A percentile compares a stretch with the other conserved stretches of the same genome.
Conservation (phyloP, 202 grass and related monocot genomes). For the Digitaria exilis region DNA sequence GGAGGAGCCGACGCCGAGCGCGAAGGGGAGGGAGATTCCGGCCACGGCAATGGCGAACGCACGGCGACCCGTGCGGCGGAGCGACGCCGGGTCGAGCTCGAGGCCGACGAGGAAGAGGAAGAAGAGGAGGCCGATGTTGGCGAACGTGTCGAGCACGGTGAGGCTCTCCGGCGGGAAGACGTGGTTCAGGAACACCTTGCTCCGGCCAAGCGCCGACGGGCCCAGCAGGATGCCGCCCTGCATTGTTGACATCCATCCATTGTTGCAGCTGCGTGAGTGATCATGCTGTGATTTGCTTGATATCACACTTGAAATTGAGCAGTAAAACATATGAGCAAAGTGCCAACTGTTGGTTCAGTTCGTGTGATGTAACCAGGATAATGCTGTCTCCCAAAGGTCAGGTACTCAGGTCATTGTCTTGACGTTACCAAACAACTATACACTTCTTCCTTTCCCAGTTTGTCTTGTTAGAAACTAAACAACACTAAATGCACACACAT, state of each 20-base stretch:
- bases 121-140: constrained; percentile 76
- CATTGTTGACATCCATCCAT: too few relatives aligned
- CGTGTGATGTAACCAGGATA: too few relatives aligned
- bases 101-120: constrained; percentile 91
- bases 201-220: constrained; percentile 75
- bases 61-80: constrained; percentile 50
- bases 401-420: too few relatives aligned
- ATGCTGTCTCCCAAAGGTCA: too few relatives aligned
- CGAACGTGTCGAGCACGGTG: constrained; percentile 81
- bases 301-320: not conserved
- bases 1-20: constrained; percentile 59
- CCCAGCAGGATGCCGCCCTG: constrained; percentile 80
- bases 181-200: constrained; percentile 48
- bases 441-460: too few relatives aligned
- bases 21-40: constrained; percentile 60
- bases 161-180: constrained; percentile 76
- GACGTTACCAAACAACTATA: too few relatives aligned
- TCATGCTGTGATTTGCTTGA: not conserved
- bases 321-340: too few relatives aligned
- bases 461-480: too few relatives aligned
- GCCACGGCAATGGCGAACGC: constrained; percentile 49
- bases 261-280: not conserved
- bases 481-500: too few relatives aligned
- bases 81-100: constrained; percentile 61
- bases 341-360: too few relatives aligned